Evolutionary conservation across 352 stramenopile species (phyloP).

Genomic region (Phytophthora rubi): DNA sequence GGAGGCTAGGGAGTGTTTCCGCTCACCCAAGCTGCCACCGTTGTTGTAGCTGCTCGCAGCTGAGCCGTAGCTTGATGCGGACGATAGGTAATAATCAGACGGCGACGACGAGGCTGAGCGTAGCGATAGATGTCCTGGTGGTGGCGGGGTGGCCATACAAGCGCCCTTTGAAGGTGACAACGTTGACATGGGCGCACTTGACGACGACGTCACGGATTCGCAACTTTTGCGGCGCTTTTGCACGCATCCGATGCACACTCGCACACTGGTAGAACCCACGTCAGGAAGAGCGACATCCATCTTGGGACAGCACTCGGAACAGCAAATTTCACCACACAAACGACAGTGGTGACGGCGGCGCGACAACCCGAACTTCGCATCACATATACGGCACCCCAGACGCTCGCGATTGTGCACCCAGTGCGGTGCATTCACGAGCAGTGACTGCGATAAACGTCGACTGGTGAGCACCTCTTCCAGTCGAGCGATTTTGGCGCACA

Average conservation of each 20-base stretch:
- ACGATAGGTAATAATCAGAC: constrained; percentile 57
- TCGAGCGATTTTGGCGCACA: constrained; percentile 61
- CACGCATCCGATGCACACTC: constrained; percentile 69
- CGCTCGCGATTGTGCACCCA: constrained; percentile 79
- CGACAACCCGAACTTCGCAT: constrained; percentile 73
- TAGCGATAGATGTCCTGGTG: constrained; percentile 25
- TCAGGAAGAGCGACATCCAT: constrained; percentile 78
- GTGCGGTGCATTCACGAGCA: constrained; percentile 66
- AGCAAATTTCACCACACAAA: constrained; percentile 80
- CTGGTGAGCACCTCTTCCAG: constrained; percentile 79
- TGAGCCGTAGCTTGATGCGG: constrained; percentile 44
- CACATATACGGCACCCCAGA: constrained; percentile 61
- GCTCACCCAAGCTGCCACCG: constrained; percentile 51
- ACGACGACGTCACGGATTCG: constrained; percentile 34
- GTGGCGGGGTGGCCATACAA: constrained; percentile 24
- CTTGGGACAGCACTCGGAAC: constrained; percentile 81
- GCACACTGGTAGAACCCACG: constrained; percentile 64
- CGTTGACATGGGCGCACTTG: constrained; percentile 30
- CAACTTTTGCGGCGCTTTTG: constrained; percentile 64
- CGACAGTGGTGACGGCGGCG: constrained; percentile 81
- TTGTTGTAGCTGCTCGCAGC: constrained; percentile 34
- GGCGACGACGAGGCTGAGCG: constrained; percentile 44
- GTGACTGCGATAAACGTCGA: constrained; percentile 69
- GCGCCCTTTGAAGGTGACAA: constrained; percentile 34
- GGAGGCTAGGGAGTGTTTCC: constrained; percentile 58